phyloP scores from a whole-genome alignment of 169 alveolate genomes.

The Blepharisma undulans region DNA sequence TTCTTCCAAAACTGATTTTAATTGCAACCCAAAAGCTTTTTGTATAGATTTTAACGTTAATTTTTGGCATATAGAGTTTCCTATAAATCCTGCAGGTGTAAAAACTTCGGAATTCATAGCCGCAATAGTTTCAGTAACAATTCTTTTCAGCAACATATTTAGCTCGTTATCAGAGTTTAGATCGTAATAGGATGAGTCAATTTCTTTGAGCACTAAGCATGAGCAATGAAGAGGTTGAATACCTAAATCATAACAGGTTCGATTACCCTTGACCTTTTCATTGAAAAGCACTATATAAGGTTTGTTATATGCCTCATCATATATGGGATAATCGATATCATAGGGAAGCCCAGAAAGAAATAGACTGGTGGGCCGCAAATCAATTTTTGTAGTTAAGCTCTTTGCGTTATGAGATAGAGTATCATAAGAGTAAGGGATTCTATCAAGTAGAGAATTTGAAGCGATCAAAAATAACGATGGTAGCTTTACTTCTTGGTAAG shows the following conservation, averaged over 20 bases:
- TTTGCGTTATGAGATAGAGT: background rate
- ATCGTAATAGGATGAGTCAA: background rate
- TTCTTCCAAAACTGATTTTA: background rate
- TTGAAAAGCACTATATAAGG: background rate
- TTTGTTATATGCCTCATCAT: background rate
- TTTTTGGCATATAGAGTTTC: background rate
- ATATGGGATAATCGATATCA: background rate
- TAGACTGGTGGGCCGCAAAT: background rate
- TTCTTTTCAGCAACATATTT: background rate
- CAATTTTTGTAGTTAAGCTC: background rate
- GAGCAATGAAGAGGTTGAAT: constrained; percentile 17
- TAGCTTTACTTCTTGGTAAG: constrained; percentile 19
- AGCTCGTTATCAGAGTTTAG: background rate
- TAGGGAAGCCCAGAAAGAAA: constrained; percentile 3
- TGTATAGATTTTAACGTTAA: background rate
- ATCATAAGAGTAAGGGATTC: constrained; percentile 22
- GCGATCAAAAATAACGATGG: constrained; percentile 15
- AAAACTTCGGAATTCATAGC: background rate
- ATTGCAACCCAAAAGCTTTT: constrained; percentile 23
- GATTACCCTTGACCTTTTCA: background rate
- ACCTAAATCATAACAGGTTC: constrained; percentile 15
- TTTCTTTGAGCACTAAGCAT: constrained; percentile 18
- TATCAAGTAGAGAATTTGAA: background rate
- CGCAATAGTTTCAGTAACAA: background rate
- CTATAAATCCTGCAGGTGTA: background rate